A percentile compares a stretch with the other conserved stretches of the same genome.
Conservation (phyloP, 2,329 filamentous ascomycete genomes). For the Pseudogymnoascus sp. region DNA sequence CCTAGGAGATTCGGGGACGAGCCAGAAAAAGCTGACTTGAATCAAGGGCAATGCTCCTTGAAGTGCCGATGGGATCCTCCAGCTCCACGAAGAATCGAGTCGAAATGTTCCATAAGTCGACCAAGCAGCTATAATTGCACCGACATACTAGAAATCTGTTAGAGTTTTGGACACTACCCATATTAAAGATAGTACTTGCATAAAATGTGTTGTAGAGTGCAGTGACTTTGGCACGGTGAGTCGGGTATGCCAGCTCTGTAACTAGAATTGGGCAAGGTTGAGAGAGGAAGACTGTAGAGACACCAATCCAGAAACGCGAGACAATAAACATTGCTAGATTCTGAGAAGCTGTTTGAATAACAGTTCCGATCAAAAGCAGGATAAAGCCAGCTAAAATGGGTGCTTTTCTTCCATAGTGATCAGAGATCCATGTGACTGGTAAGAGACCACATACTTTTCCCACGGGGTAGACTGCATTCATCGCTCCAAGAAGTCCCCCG, state of each 20-base stretch:
- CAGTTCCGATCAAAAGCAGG: constrained; percentile 34
- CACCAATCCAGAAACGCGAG: constrained; percentile 31
- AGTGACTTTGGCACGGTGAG: constrained; percentile 43
- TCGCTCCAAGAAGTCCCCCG: constrained; percentile 30
- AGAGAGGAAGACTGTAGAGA: neutral
- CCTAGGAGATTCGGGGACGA: neutral
- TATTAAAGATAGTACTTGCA: neutral
- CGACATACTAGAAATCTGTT: constrained; percentile 26
- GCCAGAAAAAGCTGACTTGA: constrained; percentile 18
- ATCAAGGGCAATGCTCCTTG: constrained; percentile 40
- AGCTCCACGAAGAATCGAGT: constrained; percentile 29
- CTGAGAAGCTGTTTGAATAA: constrained; percentile 31
- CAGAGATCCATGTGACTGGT: constrained; percentile 31
- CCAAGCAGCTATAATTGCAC: constrained; percentile 34
- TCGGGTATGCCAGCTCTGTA: constrained; percentile 44
- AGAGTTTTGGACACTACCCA: neutral
- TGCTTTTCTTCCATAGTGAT: constrained; percentile 29
- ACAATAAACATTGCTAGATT: constrained; percentile 33
- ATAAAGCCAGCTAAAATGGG: constrained; percentile 18
- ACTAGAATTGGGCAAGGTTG: constrained; percentile 37
- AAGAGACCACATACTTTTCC: constrained; percentile 33
- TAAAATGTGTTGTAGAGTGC: constrained; percentile 41
- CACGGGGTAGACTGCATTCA: constrained; percentile 31
- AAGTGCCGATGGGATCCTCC: constrained; percentile 34
- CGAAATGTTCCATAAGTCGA: constrained; percentile 30